Evolutionary conservation across 768 basidiomycete species (phyloP), one percentile per base, ranked within the genome.

Genomic region (Xanthoconium stramineum): DNA sequence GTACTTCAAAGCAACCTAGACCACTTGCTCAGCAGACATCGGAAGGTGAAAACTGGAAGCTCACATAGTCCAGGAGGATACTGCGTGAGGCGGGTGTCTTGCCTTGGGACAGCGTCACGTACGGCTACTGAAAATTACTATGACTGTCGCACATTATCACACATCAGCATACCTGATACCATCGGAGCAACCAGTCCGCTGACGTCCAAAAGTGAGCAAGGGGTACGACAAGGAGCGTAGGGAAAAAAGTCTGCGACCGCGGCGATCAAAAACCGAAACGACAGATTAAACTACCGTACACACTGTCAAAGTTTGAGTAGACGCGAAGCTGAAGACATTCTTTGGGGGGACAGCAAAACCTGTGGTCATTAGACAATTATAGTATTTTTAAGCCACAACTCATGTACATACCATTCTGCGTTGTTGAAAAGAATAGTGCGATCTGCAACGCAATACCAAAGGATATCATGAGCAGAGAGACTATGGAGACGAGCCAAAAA

Each of bases 41-140:
- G 11, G 2, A 35, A 33, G 6, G 50, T 10, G 28, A 56, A 15
- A 14, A 56, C 33, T 14, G 20, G 37, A 29, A 47, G 58, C 82
- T 47, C 60, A 86, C 84, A 68, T 89, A 89, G 66, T 89, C 82
- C 28, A 86, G 65, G 17, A 89, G 71, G n/a, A 89, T 66, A 50
- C 82, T 82, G 58, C 83, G 80, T 53, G 83, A 75, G 1, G 86
- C 84, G 3, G 72, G 66, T 1, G 79, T 80, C 57, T 72, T 72
- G 3, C 84, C 85, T 60, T 75, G 72, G 17, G 80, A 75, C 30
- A 89, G 69, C 7, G 77, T 69, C 6, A 89, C 72, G 58, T 86
- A 89, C 3, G 88, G 86, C 86, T 89, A 55, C 33, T 39, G 43
- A 42, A 36, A 47, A 40, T 15, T 59, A 33, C n/a, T 35, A 59